phyloP scores from a whole-genome alignment of 805 yeast genomes.

The Maudiozyma serrabonitensis region DNA sequence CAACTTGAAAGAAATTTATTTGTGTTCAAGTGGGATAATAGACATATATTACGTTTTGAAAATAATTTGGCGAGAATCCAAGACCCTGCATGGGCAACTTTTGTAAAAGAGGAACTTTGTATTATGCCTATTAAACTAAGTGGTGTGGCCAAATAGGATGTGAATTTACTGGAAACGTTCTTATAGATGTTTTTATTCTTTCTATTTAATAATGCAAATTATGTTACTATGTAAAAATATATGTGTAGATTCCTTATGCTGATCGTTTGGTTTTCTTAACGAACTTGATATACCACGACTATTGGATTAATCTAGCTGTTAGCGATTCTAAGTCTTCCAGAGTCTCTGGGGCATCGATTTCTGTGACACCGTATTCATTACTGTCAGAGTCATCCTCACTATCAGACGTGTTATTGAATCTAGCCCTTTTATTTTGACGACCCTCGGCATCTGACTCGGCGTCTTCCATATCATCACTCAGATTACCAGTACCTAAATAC shows the following conservation, averaged over 20 bases:
- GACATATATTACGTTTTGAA: slow-evolving; percentile 6
- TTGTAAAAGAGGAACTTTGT: slow-evolving; percentile 19
- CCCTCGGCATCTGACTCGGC: slow-evolving; percentile 17
- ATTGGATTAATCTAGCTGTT: slow-evolving; percentile 40
- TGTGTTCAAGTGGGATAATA: slow-evolving; percentile 16
- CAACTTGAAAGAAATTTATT: slow-evolving; percentile 8
- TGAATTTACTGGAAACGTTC: no score
- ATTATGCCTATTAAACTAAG: slow-evolving; percentile 9
- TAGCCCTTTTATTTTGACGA: slow-evolving; percentile 24
- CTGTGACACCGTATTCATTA: slow-evolving; percentile 37
- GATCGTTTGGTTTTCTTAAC: no score
- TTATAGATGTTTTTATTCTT: neutral
- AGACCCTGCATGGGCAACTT: slow-evolving; percentile 24
- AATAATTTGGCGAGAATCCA: slow-evolving; percentile 17
- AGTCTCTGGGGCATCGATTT: slow-evolving; percentile 81
- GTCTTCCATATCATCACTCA: slow-evolving; percentile 36
- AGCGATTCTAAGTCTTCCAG: slow-evolving; percentile 90
- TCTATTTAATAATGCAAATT: neutral
- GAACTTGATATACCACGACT: no score
- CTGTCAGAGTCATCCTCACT: slow-evolving; percentile 27
- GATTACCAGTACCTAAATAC: slow-evolving; percentile 27
- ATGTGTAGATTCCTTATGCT: neutral
- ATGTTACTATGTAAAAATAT: neutral
- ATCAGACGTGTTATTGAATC: slow-evolving; percentile 6
- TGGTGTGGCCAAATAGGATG: neutral